phyloP scores from a whole-genome alignment of 1,139 yeast species.

The Wickerhamiella pararugosa region DNA sequence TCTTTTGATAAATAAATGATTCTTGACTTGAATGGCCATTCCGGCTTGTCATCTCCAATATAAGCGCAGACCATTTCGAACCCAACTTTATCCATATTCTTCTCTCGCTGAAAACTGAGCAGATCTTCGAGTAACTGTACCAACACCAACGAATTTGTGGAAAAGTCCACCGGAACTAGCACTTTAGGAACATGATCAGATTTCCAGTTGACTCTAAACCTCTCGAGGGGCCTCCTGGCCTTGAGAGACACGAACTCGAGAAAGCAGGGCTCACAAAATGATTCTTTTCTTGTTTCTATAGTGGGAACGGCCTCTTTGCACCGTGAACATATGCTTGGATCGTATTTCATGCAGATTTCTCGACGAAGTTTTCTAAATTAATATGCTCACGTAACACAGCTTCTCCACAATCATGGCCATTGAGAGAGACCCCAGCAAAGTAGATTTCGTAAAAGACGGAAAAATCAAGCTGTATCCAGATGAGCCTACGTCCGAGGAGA shows the following conservation, averaged over 20 bases:
- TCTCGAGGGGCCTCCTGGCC: conserved; percentile 69
- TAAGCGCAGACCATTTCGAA: conserved; percentile 43
- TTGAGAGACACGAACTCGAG: conserved; percentile 57
- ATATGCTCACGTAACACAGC: not conserved
- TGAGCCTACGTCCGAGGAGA: conserved; percentile 48
- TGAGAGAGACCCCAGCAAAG: conserved; percentile 31
- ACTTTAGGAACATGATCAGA: conserved; percentile 27
- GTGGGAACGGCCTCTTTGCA: conserved; percentile 4
- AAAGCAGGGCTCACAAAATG: conserved; percentile 39
- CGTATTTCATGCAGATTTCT: not conserved
- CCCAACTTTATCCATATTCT: conserved; percentile 55
- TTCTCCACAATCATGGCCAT: not conserved
- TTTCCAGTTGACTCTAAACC: conserved; percentile 46
- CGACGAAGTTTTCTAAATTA: too few relatives aligned
- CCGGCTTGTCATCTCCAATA: conserved; percentile 30
- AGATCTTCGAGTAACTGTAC: conserved; percentile 51
- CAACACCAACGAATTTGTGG: conserved; percentile 49
- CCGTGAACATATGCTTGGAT: conserved; percentile 7
- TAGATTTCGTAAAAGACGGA: conserved; percentile 39
- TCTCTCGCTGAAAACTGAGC: conserved; percentile 41
- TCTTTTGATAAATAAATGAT: conserved; percentile 4
- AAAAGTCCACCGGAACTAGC: conserved; percentile 49
- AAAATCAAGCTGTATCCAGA: conserved; percentile 72
- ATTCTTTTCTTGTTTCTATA: conserved; percentile 33
- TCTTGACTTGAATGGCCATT: conserved; percentile 14